These are phyloP conservation scores for Penicillium crystallinum DNA, from an alignment of 495 filamentous ascomycete genomes.

Conservation along the genomic window DNA sequence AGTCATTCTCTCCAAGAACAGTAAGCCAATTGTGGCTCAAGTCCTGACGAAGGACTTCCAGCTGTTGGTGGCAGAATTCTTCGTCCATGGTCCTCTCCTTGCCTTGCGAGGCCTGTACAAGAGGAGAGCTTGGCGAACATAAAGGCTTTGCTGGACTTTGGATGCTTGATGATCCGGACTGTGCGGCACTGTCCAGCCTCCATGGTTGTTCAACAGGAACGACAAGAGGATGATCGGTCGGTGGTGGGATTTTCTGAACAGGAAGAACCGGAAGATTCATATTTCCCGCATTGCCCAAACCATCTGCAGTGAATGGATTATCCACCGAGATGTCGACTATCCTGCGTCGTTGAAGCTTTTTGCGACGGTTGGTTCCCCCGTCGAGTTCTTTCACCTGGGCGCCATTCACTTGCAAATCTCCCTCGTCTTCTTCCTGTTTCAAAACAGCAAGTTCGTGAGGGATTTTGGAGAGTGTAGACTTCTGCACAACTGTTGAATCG, in stretches of 20 bases:
- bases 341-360: constrained; percentile 59
- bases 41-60: constrained; percentile 78
- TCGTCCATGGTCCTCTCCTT: constrained; percentile 62
- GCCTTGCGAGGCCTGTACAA: constrained; percentile 15
- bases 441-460: constrained; percentile 6
- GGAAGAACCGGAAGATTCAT: constrained; percentile 26
- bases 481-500: constrained; percentile 58
- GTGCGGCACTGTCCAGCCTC: constrained; percentile 33
- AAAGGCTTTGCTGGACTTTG: constrained; percentile 18
- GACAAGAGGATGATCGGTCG: constrained; percentile 23
- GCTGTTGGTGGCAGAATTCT: constrained; percentile 76
- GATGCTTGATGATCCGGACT: constrained; percentile 29
- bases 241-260: constrained; percentile 31
- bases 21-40: constrained; percentile 81
- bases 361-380: constrained; percentile 39
- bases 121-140: constrained; percentile 14
- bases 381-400: constrained; percentile 27
- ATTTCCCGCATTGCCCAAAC: constrained; percentile 28
- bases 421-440: constrained; percentile 48
- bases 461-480: constrained; percentile 25
- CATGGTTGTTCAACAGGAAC: constrained; percentile 31
- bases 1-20: constrained; percentile 75
- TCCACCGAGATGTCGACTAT: constrained; percentile 77
- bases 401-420: constrained; percentile 46
- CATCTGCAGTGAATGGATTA: constrained; percentile 41